Base-by-base conservation (phyloP, 768 basidiomycete species). In the Agaricus subrufescens region DNA sequence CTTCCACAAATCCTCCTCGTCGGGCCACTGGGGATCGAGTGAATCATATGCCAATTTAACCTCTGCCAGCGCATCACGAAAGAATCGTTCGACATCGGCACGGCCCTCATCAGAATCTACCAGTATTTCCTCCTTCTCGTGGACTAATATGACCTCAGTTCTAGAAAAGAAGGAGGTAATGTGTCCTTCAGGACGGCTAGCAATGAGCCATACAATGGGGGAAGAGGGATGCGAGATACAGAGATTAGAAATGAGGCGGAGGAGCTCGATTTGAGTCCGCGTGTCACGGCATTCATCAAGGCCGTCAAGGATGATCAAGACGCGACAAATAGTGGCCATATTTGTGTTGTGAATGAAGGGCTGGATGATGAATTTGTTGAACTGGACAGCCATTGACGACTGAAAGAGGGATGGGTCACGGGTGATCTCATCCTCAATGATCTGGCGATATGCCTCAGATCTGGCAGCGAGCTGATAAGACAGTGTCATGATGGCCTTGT, bases 101-200 rank as follows among this genome's bases (percentile, higher is more conserved):
- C 59, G 54, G 2, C 60, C 58, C 15, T 58, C 52, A 4, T 58
- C 29, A 14, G 60, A 56, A 42, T 61, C 54, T 12, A 55, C 52
- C 27, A 50, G 55, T 3, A 60, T 50, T 14, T 43, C 38, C 8
- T 61, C 46, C 14, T 39, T 29, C 25, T 39, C n/a, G 11, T 50
- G 52, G 25, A 39, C 49, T 3, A 10, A 1, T 12, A 31, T 27
- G 0, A 55, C 23, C 7, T 34, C 14, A 1, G 15, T 12, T 4
- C 34, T 26, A 31, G 50, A 27, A 31, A 68, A 65, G 4, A 43
- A 39, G 0, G 57, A 44, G 3, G 37, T 40, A 10, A 70, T 62
- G n/a, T 64, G 56, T 3, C 58, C 49, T 40, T 70, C 70, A 9
- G 68, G 66, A 1, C 70, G 58, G 48, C 67, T 67, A 2, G 64